Base-by-base conservation (phyloP, 495 filamentous ascomycete genomes). In the Penicillium arizonense region DNA sequence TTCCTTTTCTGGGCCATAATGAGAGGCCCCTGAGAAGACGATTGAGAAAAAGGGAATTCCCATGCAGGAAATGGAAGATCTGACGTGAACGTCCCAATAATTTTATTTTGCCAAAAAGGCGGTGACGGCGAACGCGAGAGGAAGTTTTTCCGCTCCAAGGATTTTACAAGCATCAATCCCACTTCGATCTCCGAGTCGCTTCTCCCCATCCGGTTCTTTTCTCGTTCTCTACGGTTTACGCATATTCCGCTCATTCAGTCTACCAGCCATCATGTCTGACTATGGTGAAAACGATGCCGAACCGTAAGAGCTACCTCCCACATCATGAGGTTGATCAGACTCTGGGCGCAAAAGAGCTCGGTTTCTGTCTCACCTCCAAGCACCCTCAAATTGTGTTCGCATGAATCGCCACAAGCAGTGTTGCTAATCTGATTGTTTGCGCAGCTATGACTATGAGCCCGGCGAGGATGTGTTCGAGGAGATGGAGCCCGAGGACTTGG, bases 201-300 rank as follows among this genome's bases (percentile, higher is more conserved):
- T 50, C 38, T 42, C 48, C 26, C 20, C 48, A 38, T 50, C 37
- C 39, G 48, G 48, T 30, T 61, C 58, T 47, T 50, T 62, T 50
- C 41, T 62, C 47, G 42, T 51, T 57, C 46, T 12, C 38, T 50
- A 33, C 37, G 48, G 47, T 18, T 24, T 21, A 42, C 28, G 11
- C 12, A 40, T 43, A 20, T 16, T 16, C n/a, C 32, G 48, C 13
- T 43, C 48, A 9, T 50, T 35, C 13, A 26, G 16, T 9, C 38
- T 50, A 44, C 32, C 32, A 42, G 43, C 45, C 71, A 82, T 57
- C 32, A 96, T 96, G 91, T 95, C 90, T 66, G 91, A 96, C 75
- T 90, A 86, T 73, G 91, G 63, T 46, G 50, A 85, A 47, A 81
- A 88, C 61, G 80, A 81, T 42, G 85, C 77, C 56, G 81, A 82